phyloP scores from a whole-genome alignment of 768 basidiomycete genomes.

The Trametes gibbosa region DNA sequence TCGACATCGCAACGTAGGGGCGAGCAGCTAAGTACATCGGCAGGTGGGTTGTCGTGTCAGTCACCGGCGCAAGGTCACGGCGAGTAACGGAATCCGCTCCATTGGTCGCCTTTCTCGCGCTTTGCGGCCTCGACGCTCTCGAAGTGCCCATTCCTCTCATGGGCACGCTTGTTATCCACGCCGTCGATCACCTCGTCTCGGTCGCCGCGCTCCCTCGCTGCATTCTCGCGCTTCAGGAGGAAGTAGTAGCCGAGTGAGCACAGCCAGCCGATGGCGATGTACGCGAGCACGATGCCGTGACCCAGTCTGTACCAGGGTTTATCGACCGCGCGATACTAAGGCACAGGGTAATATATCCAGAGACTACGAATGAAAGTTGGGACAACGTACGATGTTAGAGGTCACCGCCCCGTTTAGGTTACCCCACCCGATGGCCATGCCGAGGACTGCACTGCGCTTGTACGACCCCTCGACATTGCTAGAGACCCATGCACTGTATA shows the following conservation, averaged over 20 bases:
- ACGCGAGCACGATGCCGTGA: constrained; percentile 66
- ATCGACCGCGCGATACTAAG: constrained; percentile 62
- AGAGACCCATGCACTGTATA: constrained; percentile 62
- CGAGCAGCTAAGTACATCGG: not conserved
- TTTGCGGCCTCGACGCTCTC: constrained; percentile 55
- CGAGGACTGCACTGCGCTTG: constrained; percentile 68
- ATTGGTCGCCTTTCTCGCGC: constrained; percentile 62
- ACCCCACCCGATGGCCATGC: constrained; percentile 67
- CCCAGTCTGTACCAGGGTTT: constrained; percentile 68
- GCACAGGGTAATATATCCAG: not conserved
- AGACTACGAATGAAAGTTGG: not conserved
- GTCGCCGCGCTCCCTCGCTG: constrained; percentile 59
- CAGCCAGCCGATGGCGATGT: constrained; percentile 64
- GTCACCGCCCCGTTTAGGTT: constrained; percentile 70
- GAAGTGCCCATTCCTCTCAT: constrained; percentile 52
- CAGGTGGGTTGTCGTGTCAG: too few species aligned
- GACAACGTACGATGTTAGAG: constrained; percentile 58
- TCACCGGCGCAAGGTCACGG: constrained; percentile 31
- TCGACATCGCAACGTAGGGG: not conserved
- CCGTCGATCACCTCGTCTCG: constrained; percentile 64
- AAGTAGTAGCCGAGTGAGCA: constrained; percentile 48
- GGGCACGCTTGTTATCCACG: constrained; percentile 40
- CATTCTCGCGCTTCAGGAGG: constrained; percentile 57
- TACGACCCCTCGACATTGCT: constrained; percentile 73
- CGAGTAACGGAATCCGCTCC: constrained; percentile 76